Base-by-base conservation (phyloP, 2,329 filamentous ascomycete species). In the Nakataea oryzae region DNA sequence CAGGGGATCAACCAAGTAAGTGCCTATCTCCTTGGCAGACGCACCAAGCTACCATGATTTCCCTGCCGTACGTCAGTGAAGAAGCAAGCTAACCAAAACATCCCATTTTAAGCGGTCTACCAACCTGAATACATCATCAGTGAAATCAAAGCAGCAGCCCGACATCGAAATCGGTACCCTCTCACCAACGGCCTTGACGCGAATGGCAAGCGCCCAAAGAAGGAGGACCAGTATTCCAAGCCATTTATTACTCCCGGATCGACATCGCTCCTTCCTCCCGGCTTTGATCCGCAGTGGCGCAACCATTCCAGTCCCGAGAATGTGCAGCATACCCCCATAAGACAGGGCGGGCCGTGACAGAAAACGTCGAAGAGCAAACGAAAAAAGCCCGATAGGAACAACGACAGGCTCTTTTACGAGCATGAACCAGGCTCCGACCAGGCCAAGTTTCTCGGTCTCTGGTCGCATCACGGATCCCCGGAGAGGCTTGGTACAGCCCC, bases 251-350 rank as follows among this genome's bases (percentile, higher is more conserved):
- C 50, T 54, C n/a, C 4, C 50, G 21, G 11, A 47, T 47, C 41
- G 21, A n/a, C n/a, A n/a, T n/a, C n/a, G n/a, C n/a, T n/a, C 41
- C n/a, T 54, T 27, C 50, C 50, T 54, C 11, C 59, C n/a, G 58
- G 61, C 24, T 50, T 54, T 14, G 63, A 63, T 47, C 50, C 60
- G 1, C 34, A 32, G 3, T 67, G 66, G 66, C 64, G 63, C 50
- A 65, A 64, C 56, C 14, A 65, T 24, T 55, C 66, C 17, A 63
- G 54, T 14, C 58, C 63, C 11, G 56, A 56, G 14, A 61, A 65
- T 54, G 17, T 64, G 9, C 63, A 54, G 17, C 50, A 54, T 21
- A 21, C n/a, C 17, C 50, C 50, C 50, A 54, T 54, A 54, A 27
- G 21, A 26, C 50, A n/a, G n/a, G 13, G 26, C 47, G 4, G 17